phyloP scores from a whole-genome alignment of 345 rosid species.

The Brassica incana region DNA sequence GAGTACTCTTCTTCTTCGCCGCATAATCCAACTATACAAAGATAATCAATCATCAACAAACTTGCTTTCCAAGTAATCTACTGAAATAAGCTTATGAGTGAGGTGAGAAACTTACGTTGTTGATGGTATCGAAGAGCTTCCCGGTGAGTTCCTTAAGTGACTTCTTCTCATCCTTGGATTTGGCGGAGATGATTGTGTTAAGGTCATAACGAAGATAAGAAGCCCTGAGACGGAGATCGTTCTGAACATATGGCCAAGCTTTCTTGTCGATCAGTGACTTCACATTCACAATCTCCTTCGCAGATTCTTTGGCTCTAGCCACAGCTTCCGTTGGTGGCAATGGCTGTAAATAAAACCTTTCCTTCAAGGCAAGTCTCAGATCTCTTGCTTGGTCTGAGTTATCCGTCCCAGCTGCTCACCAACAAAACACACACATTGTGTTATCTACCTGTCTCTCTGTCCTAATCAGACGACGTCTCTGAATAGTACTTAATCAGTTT shows the following conservation, averaged over 20 bases:
- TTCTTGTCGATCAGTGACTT: constrained; percentile 82
- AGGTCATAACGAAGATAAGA: constrained; percentile 81
- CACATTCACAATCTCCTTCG: constrained; percentile 77
- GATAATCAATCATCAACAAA: constrained; percentile 9
- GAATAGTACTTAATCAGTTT: background rate
- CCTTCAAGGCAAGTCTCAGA: constrained; percentile 51
- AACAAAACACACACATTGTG: background rate
- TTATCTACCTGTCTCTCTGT: background rate
- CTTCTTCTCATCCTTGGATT: constrained; percentile 74
- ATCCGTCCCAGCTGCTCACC: constrained; percentile 75
- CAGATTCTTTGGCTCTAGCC: constrained; percentile 79
- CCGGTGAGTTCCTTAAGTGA: constrained; percentile 68
- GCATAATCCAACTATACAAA: constrained; percentile 78
- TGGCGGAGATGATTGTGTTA: constrained; percentile 76
- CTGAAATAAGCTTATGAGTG: background rate
- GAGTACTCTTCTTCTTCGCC: constrained; percentile 78
- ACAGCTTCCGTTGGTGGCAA: constrained; percentile 68
- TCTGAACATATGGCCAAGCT: constrained; percentile 90
- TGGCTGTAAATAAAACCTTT: constrained; percentile 81
- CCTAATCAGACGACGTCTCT: background rate
- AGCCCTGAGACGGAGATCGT: constrained; percentile 80
- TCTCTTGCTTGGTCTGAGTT: constrained; percentile 93
- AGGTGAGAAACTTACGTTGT: constrained; percentile 46
- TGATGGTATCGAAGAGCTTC: constrained; percentile 76
- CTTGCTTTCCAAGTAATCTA: background rate